Percentiles rank a stretch among this genome's conserved stretches.
phyloP scores from a whole-genome alignment of 2,329 filamentous ascomycete genomes.

The Akanthomyces uredinophilus region DNA sequence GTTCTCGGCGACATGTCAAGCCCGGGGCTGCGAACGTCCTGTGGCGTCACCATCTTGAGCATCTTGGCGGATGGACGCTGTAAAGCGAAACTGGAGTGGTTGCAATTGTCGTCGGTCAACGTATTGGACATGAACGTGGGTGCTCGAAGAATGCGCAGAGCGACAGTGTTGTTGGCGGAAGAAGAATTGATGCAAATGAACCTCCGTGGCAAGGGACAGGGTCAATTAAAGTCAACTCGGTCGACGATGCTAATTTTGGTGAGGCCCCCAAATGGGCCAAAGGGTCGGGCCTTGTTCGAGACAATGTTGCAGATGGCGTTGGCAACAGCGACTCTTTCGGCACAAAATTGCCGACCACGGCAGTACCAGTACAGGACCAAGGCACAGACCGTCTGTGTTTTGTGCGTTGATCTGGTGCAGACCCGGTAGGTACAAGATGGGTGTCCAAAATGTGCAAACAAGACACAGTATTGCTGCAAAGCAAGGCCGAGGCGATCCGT shows the following conservation, averaged over 20 bases:
- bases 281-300: slow-evolving; percentile 9
- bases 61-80: slow-evolving; percentile 21
- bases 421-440: neutral
- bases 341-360: slow-evolving; percentile 13
- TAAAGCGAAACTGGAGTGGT: slow-evolving; percentile 2
- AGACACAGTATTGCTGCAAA: neutral
- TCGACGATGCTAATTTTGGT: slow-evolving; percentile 8
- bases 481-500: slow-evolving; percentile 2
- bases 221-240: slow-evolving; percentile 2
- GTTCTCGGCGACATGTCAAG: slow-evolving; percentile 41
- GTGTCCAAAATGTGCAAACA: slow-evolving; percentile 3
- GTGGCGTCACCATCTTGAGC: slow-evolving; percentile 20
- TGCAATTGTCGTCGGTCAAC: slow-evolving; percentile 13
- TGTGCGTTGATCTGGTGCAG: neutral
- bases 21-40: slow-evolving; percentile 30
- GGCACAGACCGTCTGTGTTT: slow-evolving; percentile 8
- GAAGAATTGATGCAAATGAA: neutral
- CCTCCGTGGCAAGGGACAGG: neutral
- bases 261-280: neutral
- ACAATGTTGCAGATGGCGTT: slow-evolving; percentile 15
- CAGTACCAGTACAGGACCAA: slow-evolving; percentile 8
- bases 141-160: neutral
- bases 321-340: slow-evolving; percentile 5
- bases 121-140: neutral
- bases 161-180: neutral